Evolutionary conservation across 2,329 filamentous ascomycete species (phyloP).

Genomic region (Xylaria sp.): DNA sequence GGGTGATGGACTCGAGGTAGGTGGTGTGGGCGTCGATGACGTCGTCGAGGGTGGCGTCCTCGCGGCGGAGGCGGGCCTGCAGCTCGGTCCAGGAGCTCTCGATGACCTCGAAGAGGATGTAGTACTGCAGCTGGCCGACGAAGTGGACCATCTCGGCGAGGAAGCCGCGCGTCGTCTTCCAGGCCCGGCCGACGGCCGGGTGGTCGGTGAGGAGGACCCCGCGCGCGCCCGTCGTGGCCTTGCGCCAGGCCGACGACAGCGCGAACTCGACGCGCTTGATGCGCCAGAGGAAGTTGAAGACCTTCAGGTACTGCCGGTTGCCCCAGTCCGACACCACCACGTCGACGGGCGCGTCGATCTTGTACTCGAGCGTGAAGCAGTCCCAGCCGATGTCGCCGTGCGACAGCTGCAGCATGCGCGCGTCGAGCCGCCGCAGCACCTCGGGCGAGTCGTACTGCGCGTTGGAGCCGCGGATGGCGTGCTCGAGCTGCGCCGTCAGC

Average conservation of each 20-base stretch:
- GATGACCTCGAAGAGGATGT: constrained; percentile 98
- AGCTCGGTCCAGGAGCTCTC: constrained; percentile 94
- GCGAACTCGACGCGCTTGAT: constrained; percentile 98
- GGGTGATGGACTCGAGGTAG: constrained; percentile 92
- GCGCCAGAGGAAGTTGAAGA: constrained; percentile 98
- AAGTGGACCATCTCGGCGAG: constrained; percentile 99
- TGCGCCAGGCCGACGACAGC: constrained; percentile 86
- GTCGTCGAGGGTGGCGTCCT: constrained; percentile 90
- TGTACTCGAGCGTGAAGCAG: constrained; percentile 98
- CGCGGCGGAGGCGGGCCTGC: constrained; percentile 78
- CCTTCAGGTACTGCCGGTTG: constrained; percentile 94
- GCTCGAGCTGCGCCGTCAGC: constrained; percentile 94
- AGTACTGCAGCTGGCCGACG: constrained; percentile 95
- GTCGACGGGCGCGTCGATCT: constrained; percentile 94
- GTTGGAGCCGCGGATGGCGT: constrained; percentile 95
- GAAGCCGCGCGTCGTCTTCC: constrained; percentile 86
- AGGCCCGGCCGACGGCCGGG: constrained; percentile 70
- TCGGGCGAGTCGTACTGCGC: constrained; percentile 94
- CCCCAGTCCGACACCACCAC: constrained; percentile 97
- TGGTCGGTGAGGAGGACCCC: constrained; percentile 84
- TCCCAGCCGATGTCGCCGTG: constrained; percentile 99
- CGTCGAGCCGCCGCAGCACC: constrained; percentile 87
- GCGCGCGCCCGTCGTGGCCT: constrained; percentile 91
- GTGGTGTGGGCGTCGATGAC: constrained; percentile 88
- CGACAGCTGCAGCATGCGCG: constrained; percentile 95